A percentile compares a stretch with the other conserved stretches of the same genome.
Evolutionary conservation across 208 protist species (phyloP).

Genomic region (Leishmania tarentolae): DNA sequence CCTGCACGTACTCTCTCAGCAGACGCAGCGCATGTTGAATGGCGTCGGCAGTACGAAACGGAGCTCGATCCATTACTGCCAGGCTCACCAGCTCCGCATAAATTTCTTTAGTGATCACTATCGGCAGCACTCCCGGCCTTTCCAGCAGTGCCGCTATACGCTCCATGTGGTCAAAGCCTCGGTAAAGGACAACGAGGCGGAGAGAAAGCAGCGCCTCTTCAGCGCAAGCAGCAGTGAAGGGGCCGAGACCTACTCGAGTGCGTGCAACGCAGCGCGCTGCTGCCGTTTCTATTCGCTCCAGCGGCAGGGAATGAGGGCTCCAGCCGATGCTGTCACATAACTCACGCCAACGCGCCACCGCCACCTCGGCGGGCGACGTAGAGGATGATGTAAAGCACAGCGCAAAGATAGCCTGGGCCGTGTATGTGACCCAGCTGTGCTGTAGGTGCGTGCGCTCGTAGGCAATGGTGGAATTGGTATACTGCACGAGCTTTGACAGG

Average conservation of each 20-base stretch:
- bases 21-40: conserved; percentile 25
- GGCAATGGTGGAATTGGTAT: conserved; percentile 24
- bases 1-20: conserved; percentile 35
- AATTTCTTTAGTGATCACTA: conserved; percentile 40
- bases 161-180: conserved; percentile 65
- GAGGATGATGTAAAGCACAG: conserved; percentile 34
- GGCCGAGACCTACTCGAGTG: conserved; percentile 18
- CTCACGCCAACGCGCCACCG: conserved; percentile 34
- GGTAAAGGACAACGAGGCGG: conserved; percentile 57
- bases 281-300: conserved; percentile 33
- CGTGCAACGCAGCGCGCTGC: conserved; percentile 37
- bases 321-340: conserved; percentile 64
- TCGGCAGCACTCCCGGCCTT: conserved; percentile 25
- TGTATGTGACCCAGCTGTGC: conserved; percentile 42
- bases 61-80: conserved; percentile 63
- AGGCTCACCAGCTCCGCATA: conserved; percentile 73
- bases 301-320: conserved; percentile 54
- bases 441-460: conserved; percentile 28
- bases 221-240: conserved; percentile 18
- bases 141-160: conserved; percentile 40
- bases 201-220: conserved; percentile 59
- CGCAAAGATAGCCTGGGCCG: conserved; percentile 48
- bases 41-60: conserved; percentile 30
- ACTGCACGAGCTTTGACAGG: conserved; percentile 17
- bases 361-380: conserved; percentile 14